These are phyloP conservation scores for Cordyceps javanica DNA, from an alignment of 2,329 filamentous ascomycete species.

Conservation along the genomic window DNA sequence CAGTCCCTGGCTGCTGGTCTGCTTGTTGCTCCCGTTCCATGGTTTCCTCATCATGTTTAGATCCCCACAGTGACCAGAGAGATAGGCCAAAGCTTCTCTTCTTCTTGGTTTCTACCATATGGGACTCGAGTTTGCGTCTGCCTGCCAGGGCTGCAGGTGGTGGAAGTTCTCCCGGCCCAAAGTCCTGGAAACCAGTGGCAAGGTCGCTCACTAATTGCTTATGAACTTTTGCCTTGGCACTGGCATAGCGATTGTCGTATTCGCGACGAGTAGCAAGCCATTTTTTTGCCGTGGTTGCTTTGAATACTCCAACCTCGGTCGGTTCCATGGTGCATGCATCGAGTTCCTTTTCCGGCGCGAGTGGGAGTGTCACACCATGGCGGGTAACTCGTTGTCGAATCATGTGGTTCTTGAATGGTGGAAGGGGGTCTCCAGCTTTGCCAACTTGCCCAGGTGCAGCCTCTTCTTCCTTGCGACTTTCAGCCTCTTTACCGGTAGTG, in stretches of 20 bases:
- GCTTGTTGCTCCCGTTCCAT: constrained; percentile 53
- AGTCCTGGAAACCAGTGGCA: constrained; percentile 62
- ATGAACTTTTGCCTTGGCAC: constrained; percentile 64
- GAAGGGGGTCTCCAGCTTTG: constrained; percentile 79
- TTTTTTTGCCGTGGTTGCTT: constrained; percentile 70
- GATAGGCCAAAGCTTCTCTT: constrained; percentile 68
- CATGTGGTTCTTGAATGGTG: constrained; percentile 78
- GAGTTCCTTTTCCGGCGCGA: constrained; percentile 60
- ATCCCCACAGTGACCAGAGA: constrained; percentile 83
- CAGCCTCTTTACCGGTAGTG: constrained; percentile 18
- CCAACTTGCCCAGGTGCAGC: constrained; percentile 49
- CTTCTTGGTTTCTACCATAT: constrained; percentile 47
- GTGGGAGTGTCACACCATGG: constrained; percentile 65
- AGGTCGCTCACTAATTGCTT: constrained; percentile 69
- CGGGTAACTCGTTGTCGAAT: constrained; percentile 81
- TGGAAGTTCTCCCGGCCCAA: constrained; percentile 66
- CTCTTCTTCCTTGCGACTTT: constrained; percentile 15
- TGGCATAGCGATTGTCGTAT: constrained; percentile 69
- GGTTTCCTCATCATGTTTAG: constrained; percentile 76
- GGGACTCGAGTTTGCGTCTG: constrained; percentile 42
- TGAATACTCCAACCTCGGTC: constrained; percentile 69
- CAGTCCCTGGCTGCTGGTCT: constrained; percentile 28
- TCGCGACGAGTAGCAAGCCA: constrained; percentile 72
- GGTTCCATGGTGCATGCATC: constrained; percentile 57
- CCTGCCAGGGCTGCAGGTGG: constrained; percentile 80